Base-by-base conservation (phyloP, 345 rosid genomes). In the Corchorus capsularis region DNA sequence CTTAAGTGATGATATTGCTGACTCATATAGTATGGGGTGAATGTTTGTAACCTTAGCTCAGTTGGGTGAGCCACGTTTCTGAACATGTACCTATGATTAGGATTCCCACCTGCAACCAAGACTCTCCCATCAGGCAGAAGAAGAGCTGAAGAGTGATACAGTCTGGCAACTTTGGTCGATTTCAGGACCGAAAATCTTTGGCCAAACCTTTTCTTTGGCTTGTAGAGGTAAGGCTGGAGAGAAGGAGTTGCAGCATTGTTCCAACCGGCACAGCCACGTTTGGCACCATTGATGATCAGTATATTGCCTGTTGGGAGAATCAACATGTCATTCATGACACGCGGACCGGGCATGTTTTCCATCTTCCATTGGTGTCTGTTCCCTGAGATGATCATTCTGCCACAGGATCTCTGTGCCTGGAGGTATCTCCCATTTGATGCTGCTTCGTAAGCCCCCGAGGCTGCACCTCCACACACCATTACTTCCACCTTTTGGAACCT, bases 291-390 rank as follows among this genome's bases (percentile, higher is more conserved):
- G 57, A 90, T 79, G 56, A 90, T 76, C 49, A 88, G 32, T 20
- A 83, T 73, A 41, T 84, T 75, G 20, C 92, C 89, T 8, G 83
- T 87, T n/a, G 94, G 89, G 19, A 88, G 84, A 79, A 87, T 79
- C 56, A 90, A 72, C 92, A 87, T 84, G 67, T 87, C 91, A 7
- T 82, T 75, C 83, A 87, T 78, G 71, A 85, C 76, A 59, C 91
- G 89, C 13, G 90, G 89, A 56, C 81, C 82, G 0, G 94, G 85
- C 91, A 88, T 90, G 63, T 71, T 77, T 72, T 89, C 92, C 91
- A 87, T 86, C 8, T 66, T 76, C 87, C 89, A 84, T 22, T n/a
- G 37, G 74, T 78, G 86, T 22, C 15, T 79, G 66, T 71, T 74
- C 15, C 79, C 79, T 9, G 87, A 64, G 69, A 86, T 80, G 71